Evolutionary conservation across 768 basidiomycete species (phyloP), one percentile per base, ranked within the genome.

Genomic region (Pleurotus citrinopileatus): DNA sequence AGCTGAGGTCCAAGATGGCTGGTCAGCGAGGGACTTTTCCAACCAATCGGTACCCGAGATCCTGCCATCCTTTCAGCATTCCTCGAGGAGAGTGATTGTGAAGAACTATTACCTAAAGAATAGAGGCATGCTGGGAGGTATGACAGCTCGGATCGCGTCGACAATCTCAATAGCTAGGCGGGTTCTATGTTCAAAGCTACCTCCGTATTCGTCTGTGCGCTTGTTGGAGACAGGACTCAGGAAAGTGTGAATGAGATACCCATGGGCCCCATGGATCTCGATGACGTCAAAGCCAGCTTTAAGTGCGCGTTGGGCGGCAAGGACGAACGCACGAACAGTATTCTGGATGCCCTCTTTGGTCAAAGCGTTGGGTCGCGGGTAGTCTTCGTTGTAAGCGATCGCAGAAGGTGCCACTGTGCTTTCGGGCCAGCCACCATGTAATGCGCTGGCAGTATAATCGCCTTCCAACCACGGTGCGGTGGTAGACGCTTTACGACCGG

Each of bases 1-100:
- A 60, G 81, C 78, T 13, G 76, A 48, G 2, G 77, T 73, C 83
- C 85, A 84, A 13, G 73, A 73, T 20, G 74, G 74, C 55, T 80
- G 75, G 42, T 81, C 67, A 0, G 77, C 76, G 0, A 75, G 68
- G 3, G 72, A 68, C 34, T 73, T 67, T 55, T 78, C 76, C 7
- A 82, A 67, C 78, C 86, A 84, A 56, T 87, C 86, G 1, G 77
- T 79, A 5, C 81, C 87, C 34, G 78, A 79, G 22, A 87, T 61
- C 17, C 77, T 74, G 36, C 36, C 3, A 17, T 22, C 17, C 13
- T n/a, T n/a, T n/a, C n/a, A n/a, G n/a, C n/a, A n/a, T n/a, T n/a
- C n/a, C n/a, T n/a, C n/a, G n/a, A n/a, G n/a, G n/a, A n/a, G n/a
- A n/a, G n/a, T 8, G 56, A 50, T 53, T 10, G 32, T 13, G 17